Percentiles rank a stretch among this genome's conserved stretches.
phyloP scores from a whole-genome alignment of 73 alveolate species.

The Paramecium sonneborni region DNA sequence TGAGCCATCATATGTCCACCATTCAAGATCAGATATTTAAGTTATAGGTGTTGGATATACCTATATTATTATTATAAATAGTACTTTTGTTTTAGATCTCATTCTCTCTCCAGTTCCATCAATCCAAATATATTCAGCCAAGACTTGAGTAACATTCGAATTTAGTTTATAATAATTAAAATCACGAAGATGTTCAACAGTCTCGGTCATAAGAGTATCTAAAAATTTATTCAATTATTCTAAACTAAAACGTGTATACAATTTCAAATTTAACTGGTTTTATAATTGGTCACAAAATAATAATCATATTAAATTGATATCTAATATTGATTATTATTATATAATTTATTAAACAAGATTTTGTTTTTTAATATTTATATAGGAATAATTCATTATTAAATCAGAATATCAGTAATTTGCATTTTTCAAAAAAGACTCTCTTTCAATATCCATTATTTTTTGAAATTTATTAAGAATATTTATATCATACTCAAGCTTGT shows the following conservation, averaged over 20 bases:
- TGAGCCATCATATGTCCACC: constrained; percentile 96
- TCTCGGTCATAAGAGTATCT: neutral
- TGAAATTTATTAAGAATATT: no score
- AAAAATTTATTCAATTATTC: neutral
- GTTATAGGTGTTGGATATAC: constrained; percentile 54
- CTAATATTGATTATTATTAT: neutral
- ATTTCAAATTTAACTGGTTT: neutral
- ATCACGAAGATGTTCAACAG: constrained; percentile 43
- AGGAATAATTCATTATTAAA: neutral
- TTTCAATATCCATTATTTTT: no score
- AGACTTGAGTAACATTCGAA: neutral
- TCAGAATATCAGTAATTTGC: neutral
- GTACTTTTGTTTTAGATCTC: constrained; percentile 78
- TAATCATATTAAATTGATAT: neutral
- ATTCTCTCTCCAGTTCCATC: constrained; percentile 84
- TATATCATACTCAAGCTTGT: no score
- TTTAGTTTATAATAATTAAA: constrained; percentile 58
- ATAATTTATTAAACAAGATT: neutral
- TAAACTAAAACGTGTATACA: neutral
- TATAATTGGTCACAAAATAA: neutral
- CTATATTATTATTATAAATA: neutral
- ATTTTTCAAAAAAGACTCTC: no score
- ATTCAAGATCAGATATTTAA: constrained; percentile 76
- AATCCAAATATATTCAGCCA: constrained; percentile 87
- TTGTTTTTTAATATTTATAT: neutral